These are phyloP conservation scores for Collybiopsis luxurians DNA, from an alignment of 768 basidiomycete genomes.

Conservation along the genomic window DNA sequence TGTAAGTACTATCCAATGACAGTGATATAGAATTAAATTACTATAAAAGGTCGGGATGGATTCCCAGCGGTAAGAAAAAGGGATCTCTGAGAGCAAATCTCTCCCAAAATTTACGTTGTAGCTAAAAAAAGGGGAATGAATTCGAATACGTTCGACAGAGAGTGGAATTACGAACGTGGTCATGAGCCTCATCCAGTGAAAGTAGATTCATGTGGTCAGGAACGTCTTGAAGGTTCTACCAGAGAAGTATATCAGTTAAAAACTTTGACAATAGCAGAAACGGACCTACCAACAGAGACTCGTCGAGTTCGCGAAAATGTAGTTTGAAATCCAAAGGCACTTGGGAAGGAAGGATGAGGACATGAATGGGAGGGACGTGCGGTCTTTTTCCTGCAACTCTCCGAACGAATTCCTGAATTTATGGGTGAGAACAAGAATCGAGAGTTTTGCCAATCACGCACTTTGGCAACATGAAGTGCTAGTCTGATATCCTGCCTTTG, in stretches of 20 bases:
- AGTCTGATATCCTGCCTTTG: slow-evolving; percentile 58
- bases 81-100: slow-evolving; percentile 41
- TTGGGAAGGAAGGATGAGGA: slow-evolving; percentile 68
- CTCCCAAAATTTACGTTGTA: slow-evolving; percentile 53
- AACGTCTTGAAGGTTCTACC: slow-evolving; percentile 48
- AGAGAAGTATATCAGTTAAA: slow-evolving; percentile 4
- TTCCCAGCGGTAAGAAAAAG: slow-evolving; percentile 57
- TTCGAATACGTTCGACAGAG: slow-evolving; percentile 10
- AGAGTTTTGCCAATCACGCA: slow-evolving; percentile 20
- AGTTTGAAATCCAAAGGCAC: slow-evolving; percentile 69
- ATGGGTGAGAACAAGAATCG: neutral
- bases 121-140: slow-evolving; percentile 31
- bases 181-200: slow-evolving; percentile 49
- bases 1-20: too few species aligned
- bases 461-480: slow-evolving; percentile 57
- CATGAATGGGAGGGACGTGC: slow-evolving; percentile 72
- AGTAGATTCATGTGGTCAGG: slow-evolving; percentile 83
- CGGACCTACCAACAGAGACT: slow-evolving; percentile 50
- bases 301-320: slow-evolving; percentile 69
- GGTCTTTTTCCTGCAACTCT: slow-evolving; percentile 54
- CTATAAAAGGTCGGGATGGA: slow-evolving; percentile 22
- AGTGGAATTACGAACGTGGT: slow-evolving; percentile 47
- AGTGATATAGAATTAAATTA: neutral
- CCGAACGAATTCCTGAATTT: slow-evolving; percentile 50
- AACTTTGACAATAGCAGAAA: neutral